A percentile compares a stretch with the other conserved stretches of the same genome.
These are phyloP conservation scores for Elymus sibiricus DNA, from an alignment of 176 grass and related monocot species.

Conservation along the genomic window DNA sequence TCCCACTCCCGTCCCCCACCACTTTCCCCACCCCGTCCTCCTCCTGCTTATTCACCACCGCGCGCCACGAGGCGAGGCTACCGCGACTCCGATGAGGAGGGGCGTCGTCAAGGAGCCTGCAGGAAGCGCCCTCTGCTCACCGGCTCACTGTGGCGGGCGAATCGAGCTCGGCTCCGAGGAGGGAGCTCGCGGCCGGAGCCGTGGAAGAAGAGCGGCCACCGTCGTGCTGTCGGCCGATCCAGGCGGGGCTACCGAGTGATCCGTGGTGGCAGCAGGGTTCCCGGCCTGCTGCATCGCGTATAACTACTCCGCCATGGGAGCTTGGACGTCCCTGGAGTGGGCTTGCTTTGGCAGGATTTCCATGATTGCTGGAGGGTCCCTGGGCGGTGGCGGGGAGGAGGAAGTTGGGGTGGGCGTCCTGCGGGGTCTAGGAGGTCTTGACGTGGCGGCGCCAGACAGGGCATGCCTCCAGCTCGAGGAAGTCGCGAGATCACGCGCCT, in stretches of 20 bases:
- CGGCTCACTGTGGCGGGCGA: no score
- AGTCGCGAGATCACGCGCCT: constrained; percentile 49
- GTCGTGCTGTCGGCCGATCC: constrained; percentile 37
- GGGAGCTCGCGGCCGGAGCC: no score
- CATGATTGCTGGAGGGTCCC: no score
- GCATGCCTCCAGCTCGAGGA: constrained; percentile 58
- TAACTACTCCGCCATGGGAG: constrained; percentile 22
- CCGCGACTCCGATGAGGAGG: background rate
- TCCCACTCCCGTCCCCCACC: background rate
- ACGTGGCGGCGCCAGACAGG: constrained; percentile 84
- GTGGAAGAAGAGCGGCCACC: no score
- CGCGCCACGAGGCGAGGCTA: constrained; percentile 8
- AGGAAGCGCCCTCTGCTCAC: no score
- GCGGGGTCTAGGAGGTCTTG: constrained; percentile 83
- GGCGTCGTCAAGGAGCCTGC: no score
- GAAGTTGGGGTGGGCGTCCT: constrained; percentile 55
- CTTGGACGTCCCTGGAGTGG: constrained; percentile 21
- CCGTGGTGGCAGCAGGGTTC: constrained; percentile 33
- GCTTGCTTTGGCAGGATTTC: no score
- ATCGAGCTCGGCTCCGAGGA: no score
- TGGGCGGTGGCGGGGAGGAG: background rate
- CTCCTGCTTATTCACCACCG: constrained; percentile 31
- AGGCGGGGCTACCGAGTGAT: background rate
- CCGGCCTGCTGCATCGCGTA: constrained; percentile 31
- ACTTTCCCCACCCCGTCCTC: background rate